These are phyloP conservation scores for Calocera viscosa DNA, from an alignment of 768 basidiomycete genomes.

Conservation along the genomic window DNA sequence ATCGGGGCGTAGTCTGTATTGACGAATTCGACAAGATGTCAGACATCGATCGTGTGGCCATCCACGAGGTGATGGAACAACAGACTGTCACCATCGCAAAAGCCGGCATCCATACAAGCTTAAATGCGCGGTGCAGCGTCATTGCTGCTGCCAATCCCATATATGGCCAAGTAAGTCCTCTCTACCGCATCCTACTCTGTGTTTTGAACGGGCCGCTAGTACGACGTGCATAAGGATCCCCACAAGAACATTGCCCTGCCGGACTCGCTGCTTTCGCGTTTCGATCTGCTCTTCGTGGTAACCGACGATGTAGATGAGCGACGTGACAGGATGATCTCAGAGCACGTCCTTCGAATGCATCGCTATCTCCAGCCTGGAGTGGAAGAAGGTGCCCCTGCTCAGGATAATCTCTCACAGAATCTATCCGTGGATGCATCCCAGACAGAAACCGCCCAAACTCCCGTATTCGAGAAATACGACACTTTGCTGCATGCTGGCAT, in stretches of 20 bases:
- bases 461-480: slow-evolving; percentile 92
- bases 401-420: slow-evolving; percentile 78
- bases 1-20: slow-evolving; percentile 97
- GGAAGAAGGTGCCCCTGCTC: slow-evolving; percentile 84
- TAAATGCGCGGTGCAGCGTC: slow-evolving; percentile 96
- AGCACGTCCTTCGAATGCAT: slow-evolving; percentile 95
- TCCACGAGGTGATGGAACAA: slow-evolving; percentile 99
- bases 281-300: slow-evolving; percentile 94
- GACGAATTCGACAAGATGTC: slow-evolving; percentile 99
- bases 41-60: slow-evolving; percentile 94
- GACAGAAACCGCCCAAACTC: slow-evolving; percentile 40
- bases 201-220: slow-evolving; percentile 38
- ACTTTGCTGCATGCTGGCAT: slow-evolving; percentile 85
- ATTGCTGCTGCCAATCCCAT: slow-evolving; percentile 98
- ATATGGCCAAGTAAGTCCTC: slow-evolving; percentile 69
- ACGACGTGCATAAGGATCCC: slow-evolving; percentile 98
- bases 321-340: slow-evolving; percentile 86
- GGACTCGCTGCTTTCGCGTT: slow-evolving; percentile 94
- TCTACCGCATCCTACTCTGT: not conserved
- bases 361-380: slow-evolving; percentile 91
- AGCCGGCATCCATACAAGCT: slow-evolving; percentile 94
- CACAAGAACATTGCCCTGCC: slow-evolving; percentile 97
- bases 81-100: slow-evolving; percentile 99
- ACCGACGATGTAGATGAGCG: slow-evolving; percentile 96
- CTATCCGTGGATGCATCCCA: slow-evolving; percentile 58